Evolutionary conservation across 2,329 filamentous ascomycete species (phyloP).

Genomic region (Aspergillus quadricinctus): DNA sequence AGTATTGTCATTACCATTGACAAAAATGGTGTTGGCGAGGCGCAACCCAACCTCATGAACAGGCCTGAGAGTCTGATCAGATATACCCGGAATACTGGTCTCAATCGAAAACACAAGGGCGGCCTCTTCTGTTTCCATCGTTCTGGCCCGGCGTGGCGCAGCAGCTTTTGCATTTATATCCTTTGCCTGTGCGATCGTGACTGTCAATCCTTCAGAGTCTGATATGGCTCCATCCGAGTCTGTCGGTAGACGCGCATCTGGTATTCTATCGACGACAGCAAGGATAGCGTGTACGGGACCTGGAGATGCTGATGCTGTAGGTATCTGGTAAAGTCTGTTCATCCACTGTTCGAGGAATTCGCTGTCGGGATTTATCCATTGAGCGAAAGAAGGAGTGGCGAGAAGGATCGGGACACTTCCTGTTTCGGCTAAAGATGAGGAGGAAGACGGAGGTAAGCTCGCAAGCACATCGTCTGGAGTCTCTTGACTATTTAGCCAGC

Average conservation of each 20-base stretch:
- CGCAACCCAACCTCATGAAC: conserved; percentile 35
- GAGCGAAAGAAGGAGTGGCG: conserved; percentile 35
- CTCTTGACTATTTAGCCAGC: conserved; percentile 18
- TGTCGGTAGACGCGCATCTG: conserved; percentile 10
- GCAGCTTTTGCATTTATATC: conserved; percentile 28
- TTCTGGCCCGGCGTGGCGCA: conserved; percentile 24
- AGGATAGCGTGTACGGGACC: conserved; percentile 25
- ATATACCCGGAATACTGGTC: conserved; percentile 1
- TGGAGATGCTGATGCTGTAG: conserved; percentile 3
- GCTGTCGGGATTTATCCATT: conserved; percentile 31
- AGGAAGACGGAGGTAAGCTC: conserved; percentile 18
- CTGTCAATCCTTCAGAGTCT: conserved; percentile 33
- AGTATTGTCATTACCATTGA: conserved; percentile 40
- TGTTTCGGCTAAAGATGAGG: conserved; percentile 9
- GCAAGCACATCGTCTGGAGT: conserved; percentile 27
- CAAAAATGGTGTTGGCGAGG: conserved; percentile 40
- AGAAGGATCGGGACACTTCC: conserved; percentile 31
- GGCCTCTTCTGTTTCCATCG: conserved; percentile 28
- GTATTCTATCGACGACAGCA: conserved; percentile 36
- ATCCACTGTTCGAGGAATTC: conserved; percentile 30
- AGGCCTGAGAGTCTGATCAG: conserved; percentile 1
- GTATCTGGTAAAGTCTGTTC: conserved; percentile 20
- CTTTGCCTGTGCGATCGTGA: conserved; percentile 24
- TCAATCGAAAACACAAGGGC: conserved; percentile 28
- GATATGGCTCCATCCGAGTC: neutral